A percentile compares a stretch with the other conserved stretches of the same genome.
phyloP scores from a whole-genome alignment of 2,329 filamentous ascomycete species.

The Leptographium wingfieldii region DNA sequence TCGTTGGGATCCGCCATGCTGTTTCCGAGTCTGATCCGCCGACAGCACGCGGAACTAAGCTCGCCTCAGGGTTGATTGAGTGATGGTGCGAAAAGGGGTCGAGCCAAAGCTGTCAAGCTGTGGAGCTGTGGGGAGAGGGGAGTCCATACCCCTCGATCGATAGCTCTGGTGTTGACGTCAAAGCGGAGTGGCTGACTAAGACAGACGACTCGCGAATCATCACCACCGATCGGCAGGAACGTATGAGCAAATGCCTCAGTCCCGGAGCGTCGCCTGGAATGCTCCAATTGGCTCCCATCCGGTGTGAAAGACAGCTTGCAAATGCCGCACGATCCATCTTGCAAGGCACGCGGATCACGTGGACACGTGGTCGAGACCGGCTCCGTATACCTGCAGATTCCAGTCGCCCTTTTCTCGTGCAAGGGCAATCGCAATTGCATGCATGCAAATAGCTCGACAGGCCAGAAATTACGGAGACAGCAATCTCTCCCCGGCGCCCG shows the following conservation, averaged over 20 bases:
- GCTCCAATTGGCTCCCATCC: neutral
- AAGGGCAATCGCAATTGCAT: neutral
- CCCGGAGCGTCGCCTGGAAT: neutral
- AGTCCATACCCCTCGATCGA: neutral
- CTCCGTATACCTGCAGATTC: neutral
- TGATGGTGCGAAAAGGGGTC: neutral
- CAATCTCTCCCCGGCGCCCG: neutral
- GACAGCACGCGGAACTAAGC: neutral
- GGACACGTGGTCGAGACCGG: no score
- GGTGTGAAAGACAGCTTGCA: neutral
- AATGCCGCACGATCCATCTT: no score
- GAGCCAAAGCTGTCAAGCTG: slow-evolving; percentile 1
- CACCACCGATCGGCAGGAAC: neutral
- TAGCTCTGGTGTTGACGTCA: neutral
- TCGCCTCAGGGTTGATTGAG: neutral
- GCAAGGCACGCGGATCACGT: no score
- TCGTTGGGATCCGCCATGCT: slow-evolving; percentile 7
- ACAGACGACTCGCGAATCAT: neutral
- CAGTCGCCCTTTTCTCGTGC: neutral
- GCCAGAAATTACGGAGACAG: neutral
- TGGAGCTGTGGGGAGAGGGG: slow-evolving; percentile 2
- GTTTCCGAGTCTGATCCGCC: no score
- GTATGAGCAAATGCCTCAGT: neutral
- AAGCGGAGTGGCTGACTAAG: neutral
- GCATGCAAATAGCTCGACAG: neutral